phyloP scores from a whole-genome alignment of 345 rosid genomes.

The Eucalyptus tenuipes region DNA sequence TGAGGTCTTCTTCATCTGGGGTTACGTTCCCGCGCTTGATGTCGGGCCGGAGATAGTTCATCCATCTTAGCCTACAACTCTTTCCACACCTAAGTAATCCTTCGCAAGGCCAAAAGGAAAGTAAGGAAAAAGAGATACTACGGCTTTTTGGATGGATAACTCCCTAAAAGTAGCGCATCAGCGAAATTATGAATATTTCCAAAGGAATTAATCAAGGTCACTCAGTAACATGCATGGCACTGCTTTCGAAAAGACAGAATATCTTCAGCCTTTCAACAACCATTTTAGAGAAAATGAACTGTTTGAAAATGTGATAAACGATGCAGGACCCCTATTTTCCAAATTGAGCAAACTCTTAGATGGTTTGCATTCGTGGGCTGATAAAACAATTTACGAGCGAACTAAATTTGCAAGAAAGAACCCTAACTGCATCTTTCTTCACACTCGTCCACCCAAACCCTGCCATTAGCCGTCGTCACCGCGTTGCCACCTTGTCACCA shows the following conservation, averaged over 20 bases:
- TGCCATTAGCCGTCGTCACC: not conserved
- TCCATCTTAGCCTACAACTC: constrained; percentile 65
- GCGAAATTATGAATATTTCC: not conserved
- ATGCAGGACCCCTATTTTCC: not conserved
- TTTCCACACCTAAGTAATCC: constrained; percentile 55
- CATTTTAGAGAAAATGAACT: not conserved
- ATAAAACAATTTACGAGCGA: not conserved
- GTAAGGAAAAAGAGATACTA: not conserved
- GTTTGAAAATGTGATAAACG: not conserved
- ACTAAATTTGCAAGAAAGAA: not conserved
- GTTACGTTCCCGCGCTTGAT: constrained; percentile 51
- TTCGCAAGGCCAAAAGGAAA: not conserved
- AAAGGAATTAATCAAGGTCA: not conserved
- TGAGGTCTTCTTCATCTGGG: constrained; percentile 47
- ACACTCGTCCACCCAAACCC: not conserved
- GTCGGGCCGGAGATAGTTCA: constrained; percentile 56
- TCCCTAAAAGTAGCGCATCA: not conserved
- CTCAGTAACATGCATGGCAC: not conserved
- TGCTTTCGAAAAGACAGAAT: not conserved
- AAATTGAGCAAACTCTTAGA: not conserved
- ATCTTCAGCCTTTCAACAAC: not conserved
- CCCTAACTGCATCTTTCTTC: not conserved
- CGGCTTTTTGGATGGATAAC: not conserved
- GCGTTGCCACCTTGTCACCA: not conserved
- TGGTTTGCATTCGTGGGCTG: not conserved